A percentile compares a stretch with the other conserved stretches of the same genome.
Evolutionary conservation across 2,329 filamentous ascomycete species (phyloP).

Genomic region (Ceratocystis cacaofunesta): DNA sequence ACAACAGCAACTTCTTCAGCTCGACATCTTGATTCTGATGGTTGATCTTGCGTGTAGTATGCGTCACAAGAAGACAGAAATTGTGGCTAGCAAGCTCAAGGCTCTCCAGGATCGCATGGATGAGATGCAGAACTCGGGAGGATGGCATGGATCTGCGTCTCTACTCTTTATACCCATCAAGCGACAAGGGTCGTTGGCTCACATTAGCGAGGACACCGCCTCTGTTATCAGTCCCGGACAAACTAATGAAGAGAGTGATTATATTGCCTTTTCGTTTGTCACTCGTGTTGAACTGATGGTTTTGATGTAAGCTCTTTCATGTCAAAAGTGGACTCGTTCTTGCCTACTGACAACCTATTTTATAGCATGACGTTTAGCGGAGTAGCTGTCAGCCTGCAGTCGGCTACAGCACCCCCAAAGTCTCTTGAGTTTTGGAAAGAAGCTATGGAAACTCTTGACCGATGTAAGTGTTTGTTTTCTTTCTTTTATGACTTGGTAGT

Average conservation of each 20-base stretch:
- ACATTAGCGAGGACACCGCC: slow-evolving; percentile 43
- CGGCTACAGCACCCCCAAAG: slow-evolving; percentile 24
- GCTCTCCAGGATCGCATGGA: slow-evolving; percentile 49
- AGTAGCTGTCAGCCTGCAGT: slow-evolving; percentile 31
- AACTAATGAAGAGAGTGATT: slow-evolving; percentile 34
- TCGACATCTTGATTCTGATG: slow-evolving; percentile 49
- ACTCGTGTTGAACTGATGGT: slow-evolving; percentile 43
- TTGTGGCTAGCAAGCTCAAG: slow-evolving; percentile 44
- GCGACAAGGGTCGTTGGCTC: slow-evolving; percentile 24
- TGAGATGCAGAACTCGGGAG: slow-evolving; percentile 30
- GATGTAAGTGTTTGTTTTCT: slow-evolving; percentile 26
- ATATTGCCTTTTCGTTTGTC: slow-evolving; percentile 45
- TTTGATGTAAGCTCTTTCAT: slow-evolving; percentile 33
- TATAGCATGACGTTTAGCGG: slow-evolving; percentile 41
- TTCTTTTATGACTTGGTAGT: not conserved
- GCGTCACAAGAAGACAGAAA: slow-evolving; percentile 43
- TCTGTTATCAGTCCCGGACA: slow-evolving; percentile 37
- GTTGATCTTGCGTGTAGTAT: slow-evolving; percentile 58
- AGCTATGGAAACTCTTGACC: slow-evolving; percentile 32
- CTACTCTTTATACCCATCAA: slow-evolving; percentile 42
- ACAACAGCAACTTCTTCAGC: slow-evolving; percentile 47
- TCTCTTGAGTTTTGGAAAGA: slow-evolving; percentile 30
- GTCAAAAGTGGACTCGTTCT: not conserved
- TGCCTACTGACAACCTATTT: not conserved
- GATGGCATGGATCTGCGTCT: slow-evolving; percentile 33